Conservation (phyloP, 306 rosid genomes). For the Cicer chorassanicum region DNA sequence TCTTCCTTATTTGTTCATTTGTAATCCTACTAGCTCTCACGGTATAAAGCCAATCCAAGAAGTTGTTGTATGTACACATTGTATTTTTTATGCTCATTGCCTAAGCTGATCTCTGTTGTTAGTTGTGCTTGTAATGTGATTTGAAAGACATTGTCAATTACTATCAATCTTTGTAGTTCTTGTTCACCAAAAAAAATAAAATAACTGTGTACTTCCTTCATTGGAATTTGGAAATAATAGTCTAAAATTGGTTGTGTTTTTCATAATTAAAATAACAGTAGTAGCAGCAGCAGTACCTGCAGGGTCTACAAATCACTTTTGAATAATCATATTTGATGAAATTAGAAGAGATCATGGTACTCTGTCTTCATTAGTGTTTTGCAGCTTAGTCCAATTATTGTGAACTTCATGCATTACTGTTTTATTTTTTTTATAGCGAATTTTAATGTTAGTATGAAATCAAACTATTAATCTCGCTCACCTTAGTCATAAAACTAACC, state of each 20-base stretch:
- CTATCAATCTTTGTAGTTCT: not conserved
- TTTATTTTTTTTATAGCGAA: no score
- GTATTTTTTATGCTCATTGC: constrained; percentile 9
- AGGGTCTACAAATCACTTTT: not conserved
- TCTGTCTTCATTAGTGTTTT: no score
- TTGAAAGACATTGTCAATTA: constrained; percentile 12
- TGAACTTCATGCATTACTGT: no score
- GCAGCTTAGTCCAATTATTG: no score
- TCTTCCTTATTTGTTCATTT: constrained; percentile 44
- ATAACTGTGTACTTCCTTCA: no score
- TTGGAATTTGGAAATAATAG: not conserved
- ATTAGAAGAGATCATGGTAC: no score
- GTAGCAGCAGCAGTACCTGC: no score
- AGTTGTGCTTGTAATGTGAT: constrained; percentile 25
- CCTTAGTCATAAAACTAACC: no score
- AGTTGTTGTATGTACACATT: constrained; percentile 26
- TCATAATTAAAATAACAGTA: no score
- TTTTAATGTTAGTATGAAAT: no score
- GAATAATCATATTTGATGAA: not conserved
- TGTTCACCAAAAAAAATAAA: not conserved
- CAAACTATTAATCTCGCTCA: no score
- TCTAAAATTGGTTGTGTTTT: not conserved
- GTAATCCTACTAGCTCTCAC: not conserved
- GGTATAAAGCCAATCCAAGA: constrained; percentile 2
- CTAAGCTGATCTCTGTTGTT: not conserved